Evolutionary conservation across 1,284 basidiomycete species (phyloP).

Genomic region (Uromyces viciae-fabae): DNA sequence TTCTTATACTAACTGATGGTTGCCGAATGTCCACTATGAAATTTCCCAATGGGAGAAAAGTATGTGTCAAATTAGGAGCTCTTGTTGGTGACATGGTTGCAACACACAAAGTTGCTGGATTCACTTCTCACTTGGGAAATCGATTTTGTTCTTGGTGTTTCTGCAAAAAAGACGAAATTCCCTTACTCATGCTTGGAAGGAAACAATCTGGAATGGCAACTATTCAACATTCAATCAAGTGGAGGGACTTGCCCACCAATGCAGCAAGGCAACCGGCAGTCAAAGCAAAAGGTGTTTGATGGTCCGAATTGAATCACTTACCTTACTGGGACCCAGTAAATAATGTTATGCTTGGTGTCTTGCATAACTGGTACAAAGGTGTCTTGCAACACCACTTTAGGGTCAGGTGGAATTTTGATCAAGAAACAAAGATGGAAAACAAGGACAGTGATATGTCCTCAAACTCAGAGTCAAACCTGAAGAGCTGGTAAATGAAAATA

Average conservation of each 20-base stretch:
- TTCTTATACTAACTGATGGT: background rate
- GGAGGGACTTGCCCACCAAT: background rate
- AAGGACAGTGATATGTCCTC: background rate
- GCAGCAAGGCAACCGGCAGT: background rate
- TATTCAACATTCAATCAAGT: background rate
- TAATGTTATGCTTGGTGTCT: slow-evolving; percentile 14
- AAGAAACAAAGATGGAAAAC: background rate
- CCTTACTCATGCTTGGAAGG: background rate
- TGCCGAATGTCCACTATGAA: background rate
- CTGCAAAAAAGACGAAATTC: background rate
- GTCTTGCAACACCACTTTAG: slow-evolving; percentile 1
- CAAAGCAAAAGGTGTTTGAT: background rate
- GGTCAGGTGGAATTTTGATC: background rate
- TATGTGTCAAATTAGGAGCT: background rate
- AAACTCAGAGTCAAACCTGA: no score
- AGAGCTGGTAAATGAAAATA: no score
- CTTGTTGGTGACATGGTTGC: slow-evolving; percentile 9
- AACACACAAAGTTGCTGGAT: slow-evolving; percentile 16
- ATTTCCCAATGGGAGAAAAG: background rate
- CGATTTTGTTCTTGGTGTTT: background rate
- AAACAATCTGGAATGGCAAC: background rate
- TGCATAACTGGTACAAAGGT: slow-evolving; percentile 26
- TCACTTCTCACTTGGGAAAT: background rate
- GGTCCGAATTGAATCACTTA: slow-evolving; percentile 3
- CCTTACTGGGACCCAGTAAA: slow-evolving; percentile 9